A percentile compares a stretch with the other conserved stretches of the same genome.
phyloP scores from a whole-genome alignment of 306 rosid species.

The Lathyrus sativus region DNA sequence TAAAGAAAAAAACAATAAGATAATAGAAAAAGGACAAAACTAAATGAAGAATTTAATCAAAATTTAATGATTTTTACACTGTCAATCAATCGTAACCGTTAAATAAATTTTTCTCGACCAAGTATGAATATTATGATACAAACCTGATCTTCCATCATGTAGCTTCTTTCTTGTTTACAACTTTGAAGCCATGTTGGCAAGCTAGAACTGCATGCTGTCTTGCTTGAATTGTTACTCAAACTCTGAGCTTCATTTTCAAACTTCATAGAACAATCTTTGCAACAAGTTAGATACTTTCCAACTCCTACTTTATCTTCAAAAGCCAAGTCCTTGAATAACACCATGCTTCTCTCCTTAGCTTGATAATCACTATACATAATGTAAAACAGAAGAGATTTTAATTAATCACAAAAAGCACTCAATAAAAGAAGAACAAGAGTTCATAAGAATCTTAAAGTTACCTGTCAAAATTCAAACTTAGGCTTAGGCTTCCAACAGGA shows the following conservation, averaged over 20 bases:
- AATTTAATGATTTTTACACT: not conserved
- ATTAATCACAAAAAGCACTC: not conserved
- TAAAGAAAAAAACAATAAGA: not conserved
- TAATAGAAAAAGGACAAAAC: not conserved
- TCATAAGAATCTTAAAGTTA: conserved; percentile 17
- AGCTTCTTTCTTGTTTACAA: conserved; percentile 55
- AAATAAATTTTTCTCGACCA: not conserved
- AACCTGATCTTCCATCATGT: conserved; percentile 50
- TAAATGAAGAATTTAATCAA: not conserved
- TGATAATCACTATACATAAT: conserved; percentile 47
- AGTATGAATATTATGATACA: not conserved
- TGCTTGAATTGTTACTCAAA: conserved; percentile 33
- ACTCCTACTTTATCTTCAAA: conserved; percentile 37
- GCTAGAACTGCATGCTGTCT: conserved; percentile 44
- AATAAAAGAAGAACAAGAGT: not conserved
- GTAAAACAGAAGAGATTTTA: conserved; percentile 17
- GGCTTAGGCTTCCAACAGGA: conserved; percentile 74
- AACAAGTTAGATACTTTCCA: conserved; percentile 51
- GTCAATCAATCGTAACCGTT: not conserved
- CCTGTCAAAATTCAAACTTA: conserved; percentile 78
- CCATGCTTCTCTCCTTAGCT: conserved; percentile 50
- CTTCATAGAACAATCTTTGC: conserved; percentile 50
- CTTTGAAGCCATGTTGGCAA: conserved; percentile 78
- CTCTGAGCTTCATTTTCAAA: conserved; percentile 59
- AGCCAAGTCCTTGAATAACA: conserved; percentile 40